Base-by-base conservation (phyloP, 202 grass and related monocot species). In the Zizania palustris region DNA sequence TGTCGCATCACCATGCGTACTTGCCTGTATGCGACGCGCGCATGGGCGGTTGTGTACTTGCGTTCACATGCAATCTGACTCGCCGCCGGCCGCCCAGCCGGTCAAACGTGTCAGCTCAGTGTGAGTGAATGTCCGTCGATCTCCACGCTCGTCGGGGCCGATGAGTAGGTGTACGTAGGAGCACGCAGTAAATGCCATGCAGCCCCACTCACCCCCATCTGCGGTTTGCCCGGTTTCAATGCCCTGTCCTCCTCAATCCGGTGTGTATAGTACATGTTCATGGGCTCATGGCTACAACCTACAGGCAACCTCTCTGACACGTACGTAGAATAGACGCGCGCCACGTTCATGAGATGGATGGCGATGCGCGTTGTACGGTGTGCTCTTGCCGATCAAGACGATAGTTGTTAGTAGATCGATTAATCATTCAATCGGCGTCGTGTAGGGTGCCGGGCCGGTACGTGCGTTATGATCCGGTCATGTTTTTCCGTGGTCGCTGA, bases 51-150 rank as follows among this genome's bases (percentile, higher is more conserved):
- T 41, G 22, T 21, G 41, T n/a, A n/a, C n/a, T 2, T 18, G 35
- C 71, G 21, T 22, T 57, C 79, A 74, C 74, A 63, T 83, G 85
- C 65, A 10, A 6, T 10, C 40, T 39, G 21, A 0, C 71, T 63
- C 2, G 72, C 7, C 16, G 41, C 16, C 65, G n/a, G n/a, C n/a
- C n/a, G n/a, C n/a, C n/a, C n/a, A n/a, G n/a, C n/a, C n/a, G 33
- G 85, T 83, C 80, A 88, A 88, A 70, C 34, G 57, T 19, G 75
- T 80, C 85, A 75, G 80, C 56, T 28, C 28, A 2, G 28, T 28
- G 28, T 11, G 57, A 83, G 63, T 88, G 75, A 88, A 88, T 88
- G 85, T 63, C n/a, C 39, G 63, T 58, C 33, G 28, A 28, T 28
- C 28, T 28, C 28, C 28, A 28, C 4, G 69, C 53, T 45, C 51